phyloP scores from a whole-genome alignment of 1,284 basidiomycete species.

The Apiotrichum gracile region DNA sequence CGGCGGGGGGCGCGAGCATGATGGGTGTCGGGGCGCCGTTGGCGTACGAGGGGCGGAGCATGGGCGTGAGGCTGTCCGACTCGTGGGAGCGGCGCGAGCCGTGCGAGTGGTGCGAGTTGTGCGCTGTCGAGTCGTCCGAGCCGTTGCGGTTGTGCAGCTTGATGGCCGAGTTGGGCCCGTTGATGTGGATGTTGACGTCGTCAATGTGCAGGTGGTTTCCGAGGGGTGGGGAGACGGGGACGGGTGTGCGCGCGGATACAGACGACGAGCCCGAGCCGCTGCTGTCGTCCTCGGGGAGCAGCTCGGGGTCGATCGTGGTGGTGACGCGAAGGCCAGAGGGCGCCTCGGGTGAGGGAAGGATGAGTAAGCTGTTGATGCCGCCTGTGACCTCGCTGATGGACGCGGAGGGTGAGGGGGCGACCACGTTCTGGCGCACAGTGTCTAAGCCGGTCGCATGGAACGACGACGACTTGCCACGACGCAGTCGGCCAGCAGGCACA shows the following conservation, averaged over 20 bases:
- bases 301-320: neutral
- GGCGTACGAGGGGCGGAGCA: neutral
- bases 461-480: conserved; percentile 20
- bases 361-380: neutral
- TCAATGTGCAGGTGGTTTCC: no score
- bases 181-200: neutral
- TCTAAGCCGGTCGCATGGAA: conserved; percentile 13
- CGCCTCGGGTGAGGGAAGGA: neutral
- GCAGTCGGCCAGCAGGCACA: conserved; percentile 5
- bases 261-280: conserved; percentile 1
- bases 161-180: no score
- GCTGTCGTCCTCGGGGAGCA: conserved; percentile 1
- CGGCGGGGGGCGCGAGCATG: neutral
- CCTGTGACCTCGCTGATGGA: neutral
- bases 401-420: neutral
- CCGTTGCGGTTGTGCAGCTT: neutral
- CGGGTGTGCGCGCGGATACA: neutral
- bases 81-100: neutral
- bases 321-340: neutral
- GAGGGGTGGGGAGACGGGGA: neutral
- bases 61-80: neutral
- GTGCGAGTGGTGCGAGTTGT: neutral
- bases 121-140: neutral
- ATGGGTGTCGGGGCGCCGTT: neutral
- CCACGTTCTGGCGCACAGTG: neutral